A percentile compares a stretch with the other conserved stretches of the same genome.
Evolutionary conservation across 352 stramenopile species (phyloP).

Genomic region (Globisporangium splendens): DNA sequence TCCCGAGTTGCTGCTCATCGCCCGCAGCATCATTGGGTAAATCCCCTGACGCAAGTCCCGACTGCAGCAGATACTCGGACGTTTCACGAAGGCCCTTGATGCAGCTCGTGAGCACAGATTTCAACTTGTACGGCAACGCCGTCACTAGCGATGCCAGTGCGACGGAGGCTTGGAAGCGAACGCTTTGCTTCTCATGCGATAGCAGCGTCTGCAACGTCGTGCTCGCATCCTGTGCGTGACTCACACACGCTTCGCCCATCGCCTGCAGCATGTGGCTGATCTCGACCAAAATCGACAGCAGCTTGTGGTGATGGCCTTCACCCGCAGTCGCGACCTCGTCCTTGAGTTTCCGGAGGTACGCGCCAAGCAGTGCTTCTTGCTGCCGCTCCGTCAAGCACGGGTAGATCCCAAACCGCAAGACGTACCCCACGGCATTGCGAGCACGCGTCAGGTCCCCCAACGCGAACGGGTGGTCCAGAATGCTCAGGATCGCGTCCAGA

Average conservation of each 20-base stretch:
- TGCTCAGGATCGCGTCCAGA: slow-evolving; percentile 52
- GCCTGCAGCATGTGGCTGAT: slow-evolving; percentile 66
- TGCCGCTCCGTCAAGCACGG: slow-evolving; percentile 62
- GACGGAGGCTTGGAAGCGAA: slow-evolving; percentile 66
- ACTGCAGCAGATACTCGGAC: slow-evolving; percentile 30
- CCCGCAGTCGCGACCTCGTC: slow-evolving; percentile 26
- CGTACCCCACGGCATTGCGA: slow-evolving; percentile 74
- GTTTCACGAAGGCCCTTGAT: slow-evolving; percentile 40
- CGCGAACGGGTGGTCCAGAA: slow-evolving; percentile 72
- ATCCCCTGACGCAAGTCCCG: slow-evolving; percentile 24
- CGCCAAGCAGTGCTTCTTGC: slow-evolving; percentile 55
- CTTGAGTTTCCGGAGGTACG: slow-evolving; percentile 52
- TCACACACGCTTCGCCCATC: slow-evolving; percentile 57
- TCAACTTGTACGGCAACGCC: slow-evolving; percentile 60
- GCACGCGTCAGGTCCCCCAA: slow-evolving; percentile 72
- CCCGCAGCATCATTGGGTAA: slow-evolving; percentile 13
- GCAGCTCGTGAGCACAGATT: slow-evolving; percentile 40
- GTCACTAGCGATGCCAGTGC: slow-evolving; percentile 60
- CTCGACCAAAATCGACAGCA: slow-evolving; percentile 55
- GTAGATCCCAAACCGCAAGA: slow-evolving; percentile 64
- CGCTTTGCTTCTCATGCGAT: slow-evolving; percentile 70
- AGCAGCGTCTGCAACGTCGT: slow-evolving; percentile 38
- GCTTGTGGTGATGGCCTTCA: slow-evolving; percentile 63
- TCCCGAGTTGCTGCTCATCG: slow-evolving; percentile 17
- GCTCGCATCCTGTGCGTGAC: slow-evolving; percentile 36